Evolutionary conservation across 495 filamentous ascomycete species (phyloP).

Genomic region (Physcia stellaris): DNA sequence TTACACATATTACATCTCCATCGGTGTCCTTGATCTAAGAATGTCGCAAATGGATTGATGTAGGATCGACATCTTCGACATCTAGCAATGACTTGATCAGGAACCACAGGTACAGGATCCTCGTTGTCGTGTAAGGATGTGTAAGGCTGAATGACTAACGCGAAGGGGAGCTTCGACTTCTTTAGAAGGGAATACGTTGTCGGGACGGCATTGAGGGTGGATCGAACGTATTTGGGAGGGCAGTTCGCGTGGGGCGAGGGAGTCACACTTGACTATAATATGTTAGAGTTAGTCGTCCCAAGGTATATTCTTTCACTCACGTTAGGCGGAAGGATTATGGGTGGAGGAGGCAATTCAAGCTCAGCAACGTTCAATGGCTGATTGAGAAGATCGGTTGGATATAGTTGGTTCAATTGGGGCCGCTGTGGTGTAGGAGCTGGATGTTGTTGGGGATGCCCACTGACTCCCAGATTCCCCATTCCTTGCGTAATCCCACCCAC

Average conservation of each 20-base stretch:
- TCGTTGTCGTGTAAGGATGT: slow-evolving; percentile 83
- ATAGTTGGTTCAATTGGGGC: slow-evolving; percentile 68
- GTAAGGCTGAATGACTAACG: slow-evolving; percentile 92
- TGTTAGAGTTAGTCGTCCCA: slow-evolving; percentile 19
- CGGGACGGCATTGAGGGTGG: slow-evolving; percentile 84
- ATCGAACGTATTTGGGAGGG: slow-evolving; percentile 86
- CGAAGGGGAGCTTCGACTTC: slow-evolving; percentile 90
- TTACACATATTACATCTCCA: slow-evolving; percentile 99
- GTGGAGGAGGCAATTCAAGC: slow-evolving; percentile 81
- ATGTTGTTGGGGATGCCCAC: slow-evolving; percentile 35
- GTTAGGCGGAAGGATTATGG: slow-evolving; percentile 80
- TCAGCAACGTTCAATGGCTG: slow-evolving; percentile 91
- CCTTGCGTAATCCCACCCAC: slow-evolving; percentile 69
- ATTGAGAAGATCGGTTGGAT: slow-evolving; percentile 78
- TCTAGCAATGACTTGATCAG: slow-evolving; percentile 93
- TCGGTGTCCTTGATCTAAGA: slow-evolving; percentile 91
- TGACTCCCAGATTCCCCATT: slow-evolving; percentile 69
- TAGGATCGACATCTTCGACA: slow-evolving; percentile 92
- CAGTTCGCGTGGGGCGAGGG: slow-evolving; percentile 88
- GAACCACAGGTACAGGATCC: slow-evolving; percentile 79
- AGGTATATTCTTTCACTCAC: slow-evolving; percentile 37
- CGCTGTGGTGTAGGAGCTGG: slow-evolving; percentile 38
- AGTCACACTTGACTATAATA: slow-evolving; percentile 68
- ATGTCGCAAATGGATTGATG: slow-evolving; percentile 93
- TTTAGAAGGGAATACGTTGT: slow-evolving; percentile 85